Percentiles rank a stretch among this genome's conserved stretches.
Evolutionary conservation across 768 basidiomycete genomes (phyloP).

Genomic region (Tylopilus felleus): DNA sequence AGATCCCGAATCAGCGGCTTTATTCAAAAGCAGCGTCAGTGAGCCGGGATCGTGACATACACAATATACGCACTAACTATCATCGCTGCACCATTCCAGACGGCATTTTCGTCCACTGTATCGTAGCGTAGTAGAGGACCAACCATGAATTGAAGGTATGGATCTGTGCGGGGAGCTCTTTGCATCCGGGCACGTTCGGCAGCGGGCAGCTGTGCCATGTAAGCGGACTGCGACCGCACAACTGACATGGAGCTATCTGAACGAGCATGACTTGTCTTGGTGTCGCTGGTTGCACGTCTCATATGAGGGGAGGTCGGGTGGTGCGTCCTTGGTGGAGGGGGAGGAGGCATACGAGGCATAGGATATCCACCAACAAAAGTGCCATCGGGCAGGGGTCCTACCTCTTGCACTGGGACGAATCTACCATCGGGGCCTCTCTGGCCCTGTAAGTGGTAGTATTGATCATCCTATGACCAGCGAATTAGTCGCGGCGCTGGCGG

Average conservation of each 20-base stretch:
- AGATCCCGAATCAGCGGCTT: conserved; percentile 77
- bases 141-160: conserved; percentile 87
- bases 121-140: conserved; percentile 90
- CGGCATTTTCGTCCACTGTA: conserved; percentile 69
- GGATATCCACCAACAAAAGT: conserved; percentile 56
- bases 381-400: conserved; percentile 57
- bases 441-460: conserved; percentile 23
- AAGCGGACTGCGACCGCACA: conserved; percentile 19
- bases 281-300: conserved; percentile 12
- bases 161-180: conserved; percentile 65
- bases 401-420: conserved; percentile 53
- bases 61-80: conserved; percentile 70
- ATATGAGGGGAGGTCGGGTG: background rate
- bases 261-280: conserved; percentile 29
- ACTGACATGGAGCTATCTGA: conserved; percentile 3
- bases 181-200: conserved; percentile 63
- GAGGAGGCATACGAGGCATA: conserved; percentile 35
- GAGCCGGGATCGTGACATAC: background rate
- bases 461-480: conserved; percentile 29
- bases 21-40: background rate
- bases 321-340: conserved; percentile 44
- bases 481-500: background rate
- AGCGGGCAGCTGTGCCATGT: conserved; percentile 51
- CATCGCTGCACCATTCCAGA: conserved; percentile 88
- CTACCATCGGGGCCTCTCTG: conserved; percentile 47